Evolutionary conservation across 495 filamentous ascomycete genomes (phyloP).

Genomic region (Daldinia concentrica): DNA sequence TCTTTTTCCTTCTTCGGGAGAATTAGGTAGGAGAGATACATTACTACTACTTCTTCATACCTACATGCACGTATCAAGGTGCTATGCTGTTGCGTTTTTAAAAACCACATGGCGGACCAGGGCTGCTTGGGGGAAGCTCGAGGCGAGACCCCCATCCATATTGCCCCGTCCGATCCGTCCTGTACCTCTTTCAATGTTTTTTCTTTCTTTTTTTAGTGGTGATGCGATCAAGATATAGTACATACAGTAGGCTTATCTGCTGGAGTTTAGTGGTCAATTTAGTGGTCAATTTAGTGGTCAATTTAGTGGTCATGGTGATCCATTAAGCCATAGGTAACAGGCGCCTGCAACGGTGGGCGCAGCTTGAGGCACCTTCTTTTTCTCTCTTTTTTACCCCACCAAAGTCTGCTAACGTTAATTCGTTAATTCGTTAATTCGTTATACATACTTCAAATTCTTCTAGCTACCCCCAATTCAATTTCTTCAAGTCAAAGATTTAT

Average conservation of each 20-base stretch:
- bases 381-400: not conserved
- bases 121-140: not conserved
- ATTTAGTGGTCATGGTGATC: not conserved
- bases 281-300: not conserved
- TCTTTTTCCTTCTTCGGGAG: not conserved
- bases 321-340: not conserved
- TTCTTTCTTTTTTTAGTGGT: not conserved
- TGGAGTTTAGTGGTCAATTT: not conserved
- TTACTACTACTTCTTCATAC: not conserved
- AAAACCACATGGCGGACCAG: not conserved
- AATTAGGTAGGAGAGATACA: not conserved
- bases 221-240: not conserved
- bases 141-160: not conserved
- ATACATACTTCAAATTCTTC: no score
- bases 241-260: not conserved
- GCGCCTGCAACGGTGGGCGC: slow-evolving; percentile 3
- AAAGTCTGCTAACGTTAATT: not conserved
- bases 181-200: not conserved
- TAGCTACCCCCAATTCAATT: not conserved
- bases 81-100: not conserved
- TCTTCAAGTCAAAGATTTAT: not conserved
- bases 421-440: no score
- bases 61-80: not conserved
- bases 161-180: not conserved
- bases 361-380: not conserved